phyloP scores from a whole-genome alignment of 306 rosid genomes.

The Arachis stenosperma region DNA sequence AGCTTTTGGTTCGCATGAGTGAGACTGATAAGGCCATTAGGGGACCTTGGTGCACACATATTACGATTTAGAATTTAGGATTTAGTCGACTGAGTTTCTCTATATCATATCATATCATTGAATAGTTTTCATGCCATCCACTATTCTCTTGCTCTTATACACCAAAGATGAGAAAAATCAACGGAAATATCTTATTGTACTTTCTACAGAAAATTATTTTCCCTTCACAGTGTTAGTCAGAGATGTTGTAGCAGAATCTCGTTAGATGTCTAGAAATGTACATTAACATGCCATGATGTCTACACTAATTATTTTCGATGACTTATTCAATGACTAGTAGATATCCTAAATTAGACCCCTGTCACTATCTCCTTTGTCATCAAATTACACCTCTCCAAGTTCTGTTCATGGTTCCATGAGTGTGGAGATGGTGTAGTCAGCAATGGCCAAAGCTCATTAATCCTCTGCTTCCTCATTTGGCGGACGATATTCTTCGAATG shows the following conservation, averaged over 20 bases:
- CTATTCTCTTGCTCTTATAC: background rate
- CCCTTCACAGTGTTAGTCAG: constrained; percentile 20
- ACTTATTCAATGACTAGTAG: background rate
- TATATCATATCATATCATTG: background rate
- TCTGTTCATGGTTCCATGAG: constrained; percentile 63
- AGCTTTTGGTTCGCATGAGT: background rate
- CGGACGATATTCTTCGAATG: constrained; percentile 46
- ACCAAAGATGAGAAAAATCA: background rate
- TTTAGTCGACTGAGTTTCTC: too few relatives aligned
- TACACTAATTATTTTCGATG: constrained; percentile 24
- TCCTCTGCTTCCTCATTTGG: constrained; percentile 50
- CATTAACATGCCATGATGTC: background rate
- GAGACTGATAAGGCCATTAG: background rate
- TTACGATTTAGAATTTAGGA: too few relatives aligned
- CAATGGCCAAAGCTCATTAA: constrained; percentile 63
- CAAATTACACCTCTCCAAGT: constrained; percentile 43
- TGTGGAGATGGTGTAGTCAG: constrained; percentile 70
- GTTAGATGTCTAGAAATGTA: constrained; percentile 23
- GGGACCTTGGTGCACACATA: too few relatives aligned
- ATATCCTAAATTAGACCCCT: constrained; percentile 39
- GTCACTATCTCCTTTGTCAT: constrained; percentile 63
- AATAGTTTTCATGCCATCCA: background rate
- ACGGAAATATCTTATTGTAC: background rate
- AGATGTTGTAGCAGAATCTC: background rate
- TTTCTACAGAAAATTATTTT: background rate